phyloP scores from a whole-genome alignment of 257 asterid genomes.

The Orobanche coerulescens region DNA sequence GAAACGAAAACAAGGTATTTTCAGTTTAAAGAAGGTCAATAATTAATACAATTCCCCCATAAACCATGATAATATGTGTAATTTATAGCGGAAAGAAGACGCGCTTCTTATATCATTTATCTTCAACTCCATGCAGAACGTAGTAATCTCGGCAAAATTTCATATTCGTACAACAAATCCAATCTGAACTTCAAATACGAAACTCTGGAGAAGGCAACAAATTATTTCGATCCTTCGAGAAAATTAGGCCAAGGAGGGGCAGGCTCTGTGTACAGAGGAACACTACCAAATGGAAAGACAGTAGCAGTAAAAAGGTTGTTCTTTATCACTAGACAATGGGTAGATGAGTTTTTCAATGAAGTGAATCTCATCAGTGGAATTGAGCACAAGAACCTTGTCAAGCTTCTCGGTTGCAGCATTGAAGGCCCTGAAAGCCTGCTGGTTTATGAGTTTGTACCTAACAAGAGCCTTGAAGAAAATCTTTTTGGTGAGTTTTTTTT shows the following conservation, averaged over 20 bases:
- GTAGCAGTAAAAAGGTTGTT: constrained; percentile 84
- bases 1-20: constrained; percentile 53
- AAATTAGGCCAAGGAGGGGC: constrained; percentile 93
- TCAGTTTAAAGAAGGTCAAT: background rate
- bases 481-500: constrained; percentile 42
- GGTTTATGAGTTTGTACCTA: constrained; percentile 71
- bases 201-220: constrained; percentile 76
- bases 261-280: constrained; percentile 74
- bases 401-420: constrained; percentile 92
- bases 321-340: constrained; percentile 86
- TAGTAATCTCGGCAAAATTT: constrained; percentile 57
- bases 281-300: constrained; percentile 46
- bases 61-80: too few species aligned
- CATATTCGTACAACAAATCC: constrained; percentile 56
- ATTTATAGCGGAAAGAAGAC: background rate
- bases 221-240: constrained; percentile 49
- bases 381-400: constrained; percentile 84
- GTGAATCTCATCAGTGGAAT: constrained; percentile 71
- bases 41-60: too few species aligned
- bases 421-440: constrained; percentile 94
- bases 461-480: constrained; percentile 63
- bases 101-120: background rate
- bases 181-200: constrained; percentile 74
- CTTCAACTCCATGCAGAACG: constrained; percentile 38
- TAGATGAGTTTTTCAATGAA: constrained; percentile 91